Percentiles rank a stretch among this genome's conserved stretches.
phyloP scores from a whole-genome alignment of 2,329 filamentous ascomycete genomes.

The Aspergillus aculeatus region DNA sequence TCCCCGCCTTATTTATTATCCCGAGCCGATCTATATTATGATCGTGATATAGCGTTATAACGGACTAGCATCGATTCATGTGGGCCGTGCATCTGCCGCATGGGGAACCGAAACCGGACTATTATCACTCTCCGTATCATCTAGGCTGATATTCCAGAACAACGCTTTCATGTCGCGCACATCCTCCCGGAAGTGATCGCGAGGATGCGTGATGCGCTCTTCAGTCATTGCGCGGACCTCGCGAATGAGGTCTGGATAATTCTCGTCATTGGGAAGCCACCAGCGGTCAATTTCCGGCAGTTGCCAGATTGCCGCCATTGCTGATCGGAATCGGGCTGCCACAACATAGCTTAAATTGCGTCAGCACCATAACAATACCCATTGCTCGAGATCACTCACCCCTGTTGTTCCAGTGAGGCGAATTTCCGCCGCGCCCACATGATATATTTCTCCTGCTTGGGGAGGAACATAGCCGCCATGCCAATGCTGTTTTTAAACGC shows the following conservation, averaged over 20 bases:
- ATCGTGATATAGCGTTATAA: neutral
- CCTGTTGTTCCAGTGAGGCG: constrained; percentile 72
- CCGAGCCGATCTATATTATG: neutral
- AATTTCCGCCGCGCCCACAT: constrained; percentile 80
- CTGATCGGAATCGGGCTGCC: constrained; percentile 68
- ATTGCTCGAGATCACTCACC: constrained; percentile 52
- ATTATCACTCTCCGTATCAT: constrained; percentile 37
- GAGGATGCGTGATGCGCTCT: constrained; percentile 63
- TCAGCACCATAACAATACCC: constrained; percentile 4
- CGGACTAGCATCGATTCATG: neutral
- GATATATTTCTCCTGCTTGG: constrained; percentile 67
- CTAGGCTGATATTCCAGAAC: constrained; percentile 63
- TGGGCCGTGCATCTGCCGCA: constrained; percentile 9
- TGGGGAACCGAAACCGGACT: constrained; percentile 25
- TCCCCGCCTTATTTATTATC: neutral
- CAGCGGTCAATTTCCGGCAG: constrained; percentile 71
- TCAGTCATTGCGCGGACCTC: constrained; percentile 78
- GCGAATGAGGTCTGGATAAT: constrained; percentile 69
- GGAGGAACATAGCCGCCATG: constrained; percentile 76
- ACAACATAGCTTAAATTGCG: constrained; percentile 70
- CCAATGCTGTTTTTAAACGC: constrained; percentile 73
- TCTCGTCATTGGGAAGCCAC: constrained; percentile 87
- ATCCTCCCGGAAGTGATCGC: constrained; percentile 58
- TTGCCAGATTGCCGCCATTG: constrained; percentile 74
- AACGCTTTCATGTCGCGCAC: constrained; percentile 73